Conservation (phyloP, 2,329 filamentous ascomycete genomes). For the Sphaerulina vaccinii region DNA sequence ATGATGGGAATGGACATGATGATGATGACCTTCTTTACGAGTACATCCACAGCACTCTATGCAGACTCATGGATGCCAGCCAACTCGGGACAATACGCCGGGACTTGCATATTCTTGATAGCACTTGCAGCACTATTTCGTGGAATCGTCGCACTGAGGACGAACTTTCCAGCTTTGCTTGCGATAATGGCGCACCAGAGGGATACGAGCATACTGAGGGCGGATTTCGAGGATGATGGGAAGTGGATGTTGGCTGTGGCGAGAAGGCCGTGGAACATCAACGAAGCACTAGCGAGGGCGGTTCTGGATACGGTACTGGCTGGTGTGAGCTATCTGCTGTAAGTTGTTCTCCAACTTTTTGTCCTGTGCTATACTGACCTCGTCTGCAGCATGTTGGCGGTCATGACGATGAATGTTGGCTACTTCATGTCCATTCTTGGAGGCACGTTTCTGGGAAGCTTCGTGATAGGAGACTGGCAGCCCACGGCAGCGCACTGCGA, state of each 20-base stretch:
- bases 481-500: constrained; percentile 23
- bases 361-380: not conserved
- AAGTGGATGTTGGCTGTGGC: constrained; percentile 21
- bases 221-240: constrained; percentile 8
- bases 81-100: constrained; percentile 70
- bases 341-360: constrained; percentile 43
- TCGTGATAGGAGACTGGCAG: constrained; percentile 32
- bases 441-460: constrained; percentile 70
- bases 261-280: constrained; percentile 71
- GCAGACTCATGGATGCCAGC: constrained; percentile 70
- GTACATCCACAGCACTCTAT: constrained; percentile 61
- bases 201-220: constrained; percentile 18
- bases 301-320: constrained; percentile 66
- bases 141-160: constrained; percentile 38
- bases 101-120: constrained; percentile 86
- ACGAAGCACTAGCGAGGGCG: constrained; percentile 71
- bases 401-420: constrained; percentile 84
- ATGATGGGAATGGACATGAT: constrained; percentile 44
- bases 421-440: constrained; percentile 75
- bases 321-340: constrained; percentile 80
- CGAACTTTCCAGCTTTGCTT: constrained; percentile 24
- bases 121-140: constrained; percentile 68
- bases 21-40: constrained; percentile 63
- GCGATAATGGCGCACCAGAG: constrained; percentile 17
- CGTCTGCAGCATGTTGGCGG: constrained; percentile 73